phyloP scores from a whole-genome alignment of 192 early-diverging fungal species.

The Coemansia sp. region DNA sequence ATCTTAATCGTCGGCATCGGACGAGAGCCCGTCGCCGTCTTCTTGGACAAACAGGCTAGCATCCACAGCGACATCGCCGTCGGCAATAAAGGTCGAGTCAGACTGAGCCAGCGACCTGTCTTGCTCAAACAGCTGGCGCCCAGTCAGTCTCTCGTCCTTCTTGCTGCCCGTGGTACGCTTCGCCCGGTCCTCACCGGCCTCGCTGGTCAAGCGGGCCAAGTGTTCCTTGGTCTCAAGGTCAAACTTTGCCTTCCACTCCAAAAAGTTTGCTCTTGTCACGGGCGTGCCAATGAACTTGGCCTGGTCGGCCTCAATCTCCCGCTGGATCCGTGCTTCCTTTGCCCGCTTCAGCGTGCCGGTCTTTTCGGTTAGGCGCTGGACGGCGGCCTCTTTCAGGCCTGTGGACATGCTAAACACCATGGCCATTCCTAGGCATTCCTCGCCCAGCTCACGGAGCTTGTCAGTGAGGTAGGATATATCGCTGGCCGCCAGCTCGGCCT shows the following conservation, averaged over 20 bases:
- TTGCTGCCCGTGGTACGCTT: conserved; percentile 46
- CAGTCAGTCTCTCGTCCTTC: conserved; percentile 55
- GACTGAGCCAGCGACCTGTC: conserved; percentile 79
- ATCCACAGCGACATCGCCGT: conserved; percentile 86
- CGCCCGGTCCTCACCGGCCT: conserved; percentile 41
- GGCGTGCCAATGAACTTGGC: conserved; percentile 76
- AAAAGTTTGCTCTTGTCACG: conserved; percentile 75
- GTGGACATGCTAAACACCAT: conserved; percentile 86
- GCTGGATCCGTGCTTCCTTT: conserved; percentile 54
- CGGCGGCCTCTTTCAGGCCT: conserved; percentile 69
- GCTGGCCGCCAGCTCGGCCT: conserved; percentile 41
- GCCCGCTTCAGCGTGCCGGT: conserved; percentile 50
- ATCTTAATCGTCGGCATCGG: conserved; percentile 56
- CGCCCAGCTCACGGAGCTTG: conserved; percentile 36
- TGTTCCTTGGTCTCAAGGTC: conserved; percentile 60
- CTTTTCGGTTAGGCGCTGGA: conserved; percentile 58
- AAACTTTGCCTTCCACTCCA: conserved; percentile 77
- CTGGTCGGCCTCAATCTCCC: conserved; percentile 72
- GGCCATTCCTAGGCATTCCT: conserved; percentile 83
- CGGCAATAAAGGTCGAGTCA: conserved; percentile 76
- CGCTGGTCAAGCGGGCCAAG: conserved; percentile 39
- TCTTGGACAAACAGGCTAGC: conserved; percentile 69
- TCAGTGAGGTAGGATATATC: conserved; percentile 37
- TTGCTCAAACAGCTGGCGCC: conserved; percentile 88
- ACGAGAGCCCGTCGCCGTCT: conserved; percentile 19